Conservation (phyloP, 306 rosid genomes). For the Lathyrus sativus region DNA sequence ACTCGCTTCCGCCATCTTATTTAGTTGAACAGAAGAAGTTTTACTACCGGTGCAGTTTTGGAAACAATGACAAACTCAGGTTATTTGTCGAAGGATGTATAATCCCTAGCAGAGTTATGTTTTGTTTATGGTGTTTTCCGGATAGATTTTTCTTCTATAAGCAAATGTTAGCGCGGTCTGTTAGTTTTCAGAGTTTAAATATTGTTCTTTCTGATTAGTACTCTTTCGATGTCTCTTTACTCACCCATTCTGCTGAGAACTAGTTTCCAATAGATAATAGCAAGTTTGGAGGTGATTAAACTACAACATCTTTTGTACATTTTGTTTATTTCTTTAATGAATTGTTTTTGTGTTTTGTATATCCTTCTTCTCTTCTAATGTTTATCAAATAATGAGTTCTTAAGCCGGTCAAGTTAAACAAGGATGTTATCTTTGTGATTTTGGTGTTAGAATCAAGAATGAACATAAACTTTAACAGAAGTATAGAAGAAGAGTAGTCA, state of each 20-base stretch:
- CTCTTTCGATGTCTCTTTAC: neutral
- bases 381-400: neutral
- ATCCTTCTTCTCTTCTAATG: constrained; percentile 14
- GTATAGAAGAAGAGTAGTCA: no score
- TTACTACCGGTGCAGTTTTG: constrained; percentile 14
- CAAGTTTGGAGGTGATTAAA: constrained; percentile 22
- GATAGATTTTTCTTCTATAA: neutral
- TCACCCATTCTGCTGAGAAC: neutral
- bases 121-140: constrained; percentile 27
- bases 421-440: neutral
- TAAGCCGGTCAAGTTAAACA: neutral
- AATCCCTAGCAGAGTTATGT: constrained; percentile 11
- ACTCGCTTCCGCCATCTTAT: constrained; percentile 10
- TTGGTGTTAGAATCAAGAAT: neutral
- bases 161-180: neutral
- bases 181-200: neutral
- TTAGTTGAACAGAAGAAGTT: constrained; percentile 27
- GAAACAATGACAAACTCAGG: constrained; percentile 26
- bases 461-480: neutral
- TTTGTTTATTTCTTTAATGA: neutral
- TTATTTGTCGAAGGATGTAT: constrained; percentile 27
- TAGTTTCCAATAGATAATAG: constrained; percentile 9
- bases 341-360: neutral
- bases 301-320: constrained; percentile 21
- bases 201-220: neutral